These are phyloP conservation scores for Leccinum pellstonianum DNA, from an alignment of 768 basidiomycete species.

Conservation along the genomic window DNA sequence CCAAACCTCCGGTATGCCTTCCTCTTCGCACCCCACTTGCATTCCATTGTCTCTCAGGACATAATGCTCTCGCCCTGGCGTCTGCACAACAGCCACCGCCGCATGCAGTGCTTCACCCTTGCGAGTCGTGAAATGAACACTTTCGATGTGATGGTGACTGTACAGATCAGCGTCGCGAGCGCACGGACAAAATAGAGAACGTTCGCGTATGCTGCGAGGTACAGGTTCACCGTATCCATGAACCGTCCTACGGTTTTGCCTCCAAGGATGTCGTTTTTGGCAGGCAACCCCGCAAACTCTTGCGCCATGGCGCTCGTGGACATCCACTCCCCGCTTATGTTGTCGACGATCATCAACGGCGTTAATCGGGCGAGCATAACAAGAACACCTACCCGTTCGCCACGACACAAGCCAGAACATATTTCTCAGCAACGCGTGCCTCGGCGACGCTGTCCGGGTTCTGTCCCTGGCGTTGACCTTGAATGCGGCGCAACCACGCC, in stretches of 20 bases:
- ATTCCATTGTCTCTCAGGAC: constrained; percentile 74
- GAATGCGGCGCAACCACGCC: constrained; percentile 53
- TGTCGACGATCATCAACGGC: constrained; percentile 23
- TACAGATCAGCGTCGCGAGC: not conserved
- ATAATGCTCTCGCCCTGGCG: constrained; percentile 64
- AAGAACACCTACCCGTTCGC: constrained; percentile 54
- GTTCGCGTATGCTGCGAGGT: constrained; percentile 59
- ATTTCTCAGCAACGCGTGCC: constrained; percentile 53
- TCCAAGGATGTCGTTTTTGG: constrained; percentile 1
- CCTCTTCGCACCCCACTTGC: constrained; percentile 75
- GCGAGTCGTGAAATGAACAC: constrained; percentile 59
- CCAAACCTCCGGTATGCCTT: constrained; percentile 65
- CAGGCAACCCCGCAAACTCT: constrained; percentile 56
- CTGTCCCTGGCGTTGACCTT: constrained; percentile 28
- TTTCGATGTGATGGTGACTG: constrained; percentile 77
- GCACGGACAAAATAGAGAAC: not conserved
- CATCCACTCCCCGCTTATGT: constrained; percentile 70
- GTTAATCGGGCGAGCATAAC: not conserved
- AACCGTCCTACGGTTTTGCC: constrained; percentile 23
- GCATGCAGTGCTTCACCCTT: constrained; percentile 48
- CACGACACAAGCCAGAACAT: constrained; percentile 70
- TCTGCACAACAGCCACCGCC: constrained; percentile 70
- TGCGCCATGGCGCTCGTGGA: constrained; percentile 69
- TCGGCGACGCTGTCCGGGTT: constrained; percentile 44
- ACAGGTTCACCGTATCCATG: constrained; percentile 54